phyloP scores from a whole-genome alignment of 805 yeast genomes.

The Teunomyces lycoperdinae region DNA sequence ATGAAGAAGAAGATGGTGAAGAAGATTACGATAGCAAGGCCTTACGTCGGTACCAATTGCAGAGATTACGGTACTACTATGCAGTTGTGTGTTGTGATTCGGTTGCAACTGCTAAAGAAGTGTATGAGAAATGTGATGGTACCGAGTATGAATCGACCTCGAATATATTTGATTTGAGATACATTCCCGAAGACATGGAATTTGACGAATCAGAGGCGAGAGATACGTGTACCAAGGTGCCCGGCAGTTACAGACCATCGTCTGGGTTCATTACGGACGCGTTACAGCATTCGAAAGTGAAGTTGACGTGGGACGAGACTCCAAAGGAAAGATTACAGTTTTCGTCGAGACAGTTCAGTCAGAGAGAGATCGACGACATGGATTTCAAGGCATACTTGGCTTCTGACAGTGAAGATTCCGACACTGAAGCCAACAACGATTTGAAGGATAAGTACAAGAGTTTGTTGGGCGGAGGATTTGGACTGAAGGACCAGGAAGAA shows the following conservation, averaged over 20 bases:
- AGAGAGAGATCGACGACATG: constrained; percentile 84
- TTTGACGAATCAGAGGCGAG: constrained; percentile 72
- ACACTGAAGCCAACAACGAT: constrained; percentile 34
- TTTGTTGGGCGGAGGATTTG: constrained; percentile 47
- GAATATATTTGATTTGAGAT: constrained; percentile 87
- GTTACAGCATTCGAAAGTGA: constrained; percentile 92
- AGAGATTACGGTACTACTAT: constrained; percentile 87
- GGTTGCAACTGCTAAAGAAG: constrained; percentile 63
- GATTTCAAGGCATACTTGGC: constrained; percentile 93
- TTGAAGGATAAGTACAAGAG: constrained; percentile 60
- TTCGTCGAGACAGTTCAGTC: constrained; percentile 78
- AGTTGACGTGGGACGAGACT: constrained; percentile 97
- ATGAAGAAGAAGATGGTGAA: constrained; percentile 78
- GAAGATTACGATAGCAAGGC: constrained; percentile 82
- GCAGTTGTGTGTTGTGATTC: constrained; percentile 86
- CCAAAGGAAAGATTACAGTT: constrained; percentile 82
- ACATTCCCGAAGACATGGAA: constrained; percentile 88
- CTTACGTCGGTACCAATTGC: constrained; percentile 86
- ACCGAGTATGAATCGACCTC: constrained; percentile 96
- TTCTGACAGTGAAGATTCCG: constrained; percentile 61
- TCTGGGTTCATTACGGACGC: constrained; percentile 87
- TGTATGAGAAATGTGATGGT: constrained; percentile 88
- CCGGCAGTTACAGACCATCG: constrained; percentile 75
- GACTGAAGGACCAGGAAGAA: constrained; percentile 19
- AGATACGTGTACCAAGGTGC: constrained; percentile 70